These are phyloP conservation scores for Penicillium ochrochloron DNA, from an alignment of 495 filamentous ascomycete genomes.

Conservation along the genomic window DNA sequence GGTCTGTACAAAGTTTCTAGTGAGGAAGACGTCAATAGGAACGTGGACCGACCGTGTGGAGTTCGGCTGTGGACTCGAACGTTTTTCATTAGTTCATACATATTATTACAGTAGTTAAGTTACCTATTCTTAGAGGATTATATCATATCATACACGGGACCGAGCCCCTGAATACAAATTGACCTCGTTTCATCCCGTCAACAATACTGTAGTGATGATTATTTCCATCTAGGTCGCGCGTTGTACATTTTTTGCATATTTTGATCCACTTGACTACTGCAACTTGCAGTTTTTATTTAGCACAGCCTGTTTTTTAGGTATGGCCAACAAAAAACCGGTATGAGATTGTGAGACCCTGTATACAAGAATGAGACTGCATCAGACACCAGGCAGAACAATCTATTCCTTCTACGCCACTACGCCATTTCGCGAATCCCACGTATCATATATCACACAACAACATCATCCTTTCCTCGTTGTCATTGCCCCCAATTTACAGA, in stretches of 20 bases:
- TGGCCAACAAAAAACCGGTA: neutral
- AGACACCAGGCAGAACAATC: conserved; percentile 2
- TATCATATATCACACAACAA: neutral
- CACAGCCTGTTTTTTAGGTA: neutral
- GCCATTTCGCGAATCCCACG: neutral
- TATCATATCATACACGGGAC: conserved; percentile 11
- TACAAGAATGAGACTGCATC: neutral
- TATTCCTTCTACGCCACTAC: neutral
- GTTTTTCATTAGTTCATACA: conserved; percentile 7
- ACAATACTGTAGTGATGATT: neutral
- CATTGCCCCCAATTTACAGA: neutral
- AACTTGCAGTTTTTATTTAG: neutral
- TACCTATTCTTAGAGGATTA: conserved; percentile 1
- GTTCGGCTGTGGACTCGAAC: conserved; percentile 25
- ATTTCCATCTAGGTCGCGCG: neutral
- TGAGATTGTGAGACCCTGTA: neutral
- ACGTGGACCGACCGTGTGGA: conserved; percentile 38
- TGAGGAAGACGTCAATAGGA: conserved; percentile 32
- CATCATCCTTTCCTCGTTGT: neutral
- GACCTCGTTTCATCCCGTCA: neutral
- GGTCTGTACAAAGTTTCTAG: conserved; percentile 20
- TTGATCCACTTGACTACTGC: too few relatives aligned
- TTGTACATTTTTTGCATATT: neutral
- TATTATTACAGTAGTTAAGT: too few relatives aligned
- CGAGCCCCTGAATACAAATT: conserved; percentile 20